phyloP scores from a whole-genome alignment of 179 eudicot species.

The Beta corolliflora region DNA sequence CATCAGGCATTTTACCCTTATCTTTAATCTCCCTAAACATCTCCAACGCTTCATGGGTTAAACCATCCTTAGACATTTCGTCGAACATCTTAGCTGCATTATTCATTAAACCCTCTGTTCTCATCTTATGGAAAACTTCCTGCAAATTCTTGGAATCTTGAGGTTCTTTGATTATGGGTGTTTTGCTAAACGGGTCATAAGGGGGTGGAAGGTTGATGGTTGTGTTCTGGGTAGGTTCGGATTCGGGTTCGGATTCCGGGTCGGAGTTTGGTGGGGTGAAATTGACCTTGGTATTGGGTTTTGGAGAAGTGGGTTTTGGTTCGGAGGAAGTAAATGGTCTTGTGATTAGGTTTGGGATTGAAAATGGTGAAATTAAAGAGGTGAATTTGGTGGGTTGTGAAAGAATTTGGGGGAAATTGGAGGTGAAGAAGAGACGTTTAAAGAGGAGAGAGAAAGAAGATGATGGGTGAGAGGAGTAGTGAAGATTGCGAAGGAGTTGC shows the following conservation, averaged over 20 bases:
- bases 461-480: background rate
- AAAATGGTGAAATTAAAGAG: background rate
- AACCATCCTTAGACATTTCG: slow-evolving; percentile 71
- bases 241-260: slow-evolving; percentile 56
- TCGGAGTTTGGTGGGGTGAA: slow-evolving; percentile 33
- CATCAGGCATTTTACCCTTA: slow-evolving; percentile 72
- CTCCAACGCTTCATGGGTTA: slow-evolving; percentile 71
- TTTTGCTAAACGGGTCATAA: slow-evolving; percentile 65
- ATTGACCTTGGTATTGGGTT: slow-evolving; percentile 28
- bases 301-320: slow-evolving; percentile 13
- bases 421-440: slow-evolving; percentile 36
- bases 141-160: slow-evolving; percentile 65
- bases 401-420: slow-evolving; percentile 6
- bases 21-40: slow-evolving; percentile 60
- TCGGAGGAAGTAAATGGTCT: slow-evolving; percentile 19
- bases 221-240: slow-evolving; percentile 17
- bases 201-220: slow-evolving; percentile 60
- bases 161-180: slow-evolving; percentile 41
- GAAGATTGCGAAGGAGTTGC: background rate
- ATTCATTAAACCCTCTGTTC: slow-evolving; percentile 52
- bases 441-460: background rate
- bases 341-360: slow-evolving; percentile 17
- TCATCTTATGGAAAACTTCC: slow-evolving; percentile 65
- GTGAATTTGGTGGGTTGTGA: slow-evolving; percentile 5
- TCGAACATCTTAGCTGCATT: slow-evolving; percentile 92